Percentiles rank a stretch among this genome's conserved stretches.
Evolutionary conservation across 1,284 basidiomycete species (phyloP).

Genomic region (Trichosporon faecale): DNA sequence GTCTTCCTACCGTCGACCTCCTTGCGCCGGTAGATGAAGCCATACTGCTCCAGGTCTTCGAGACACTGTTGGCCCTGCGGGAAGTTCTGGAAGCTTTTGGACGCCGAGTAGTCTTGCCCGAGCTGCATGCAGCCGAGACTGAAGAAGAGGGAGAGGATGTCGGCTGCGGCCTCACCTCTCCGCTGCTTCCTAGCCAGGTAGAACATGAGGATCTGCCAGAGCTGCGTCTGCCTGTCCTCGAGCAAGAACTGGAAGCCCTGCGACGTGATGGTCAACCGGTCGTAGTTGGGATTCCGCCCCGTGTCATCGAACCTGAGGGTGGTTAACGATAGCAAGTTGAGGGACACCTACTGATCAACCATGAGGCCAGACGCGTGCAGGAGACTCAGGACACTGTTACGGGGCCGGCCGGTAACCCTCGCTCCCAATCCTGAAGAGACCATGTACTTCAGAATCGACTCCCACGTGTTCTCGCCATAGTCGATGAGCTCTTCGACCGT

Average conservation of each 20-base stretch:
- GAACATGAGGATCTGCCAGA: slow-evolving; percentile 94
- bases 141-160: slow-evolving; percentile 90
- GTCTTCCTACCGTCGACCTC: slow-evolving; percentile 15
- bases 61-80: slow-evolving; percentile 59
- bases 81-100: slow-evolving; percentile 69
- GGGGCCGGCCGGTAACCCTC: slow-evolving; percentile 58
- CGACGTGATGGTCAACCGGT: slow-evolving; percentile 76
- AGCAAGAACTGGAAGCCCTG: slow-evolving; percentile 95
- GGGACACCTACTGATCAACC: slow-evolving; percentile 53
- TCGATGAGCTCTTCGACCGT: slow-evolving; percentile 67
- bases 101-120: slow-evolving; percentile 88
- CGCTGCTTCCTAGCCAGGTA: slow-evolving; percentile 64
- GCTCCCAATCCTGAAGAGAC: slow-evolving; percentile 76
- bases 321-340: slow-evolving; percentile 35
- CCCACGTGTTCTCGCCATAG: slow-evolving; percentile 90
- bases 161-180: slow-evolving; percentile 84
- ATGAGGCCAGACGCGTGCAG: slow-evolving; percentile 85
- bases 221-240: slow-evolving; percentile 90
- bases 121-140: slow-evolving; percentile 93
- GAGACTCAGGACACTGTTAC: slow-evolving; percentile 70
- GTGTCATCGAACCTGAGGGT: slow-evolving; percentile 23
- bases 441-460: slow-evolving; percentile 98
- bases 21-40: slow-evolving; percentile 77
- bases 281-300: slow-evolving; percentile 44
- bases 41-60: slow-evolving; percentile 89